Evolutionary conservation across 2,329 filamentous ascomycete genomes (phyloP).

Genomic region (Talaromyces marneffei): DNA sequence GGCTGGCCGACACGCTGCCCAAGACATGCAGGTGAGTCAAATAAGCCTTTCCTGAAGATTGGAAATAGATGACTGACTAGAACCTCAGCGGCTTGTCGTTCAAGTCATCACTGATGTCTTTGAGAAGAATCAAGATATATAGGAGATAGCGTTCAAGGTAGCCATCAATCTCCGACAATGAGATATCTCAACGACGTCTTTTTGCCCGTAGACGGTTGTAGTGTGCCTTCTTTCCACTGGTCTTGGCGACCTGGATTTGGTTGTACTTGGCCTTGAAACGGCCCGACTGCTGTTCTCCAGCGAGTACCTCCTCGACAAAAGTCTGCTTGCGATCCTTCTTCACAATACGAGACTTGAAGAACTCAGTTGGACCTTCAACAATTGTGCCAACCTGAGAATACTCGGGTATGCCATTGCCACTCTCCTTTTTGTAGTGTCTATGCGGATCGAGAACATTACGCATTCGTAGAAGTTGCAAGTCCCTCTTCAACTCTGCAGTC

Average conservation of each 20-base stretch:
- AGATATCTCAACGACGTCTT: constrained; percentile 30
- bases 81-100: constrained; percentile 31
- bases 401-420: constrained; percentile 65
- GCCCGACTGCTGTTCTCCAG: constrained; percentile 56
- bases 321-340: constrained; percentile 85
- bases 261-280: constrained; percentile 84
- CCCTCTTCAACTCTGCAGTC: constrained; percentile 78
- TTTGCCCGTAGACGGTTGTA: constrained; percentile 73
- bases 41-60: background rate
- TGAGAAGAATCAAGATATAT: constrained; percentile 13
- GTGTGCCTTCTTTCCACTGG: constrained; percentile 79
- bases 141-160: background rate
- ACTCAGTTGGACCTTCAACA: constrained; percentile 82
- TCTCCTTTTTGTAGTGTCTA: constrained; percentile 83
- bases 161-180: background rate
- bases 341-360: constrained; percentile 69
- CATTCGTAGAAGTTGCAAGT: constrained; percentile 85
- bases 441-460: constrained; percentile 83
- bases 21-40: constrained; percentile 54
- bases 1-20: constrained; percentile 53
- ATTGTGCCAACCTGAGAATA: constrained; percentile 87
- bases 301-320: constrained; percentile 77
- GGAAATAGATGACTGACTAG: constrained; percentile 18
- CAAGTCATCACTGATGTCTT: constrained; percentile 29
- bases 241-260: constrained; percentile 75